Conservation (phyloP, 2,329 filamentous ascomycete species). For the Apiospora malaysiana region DNA sequence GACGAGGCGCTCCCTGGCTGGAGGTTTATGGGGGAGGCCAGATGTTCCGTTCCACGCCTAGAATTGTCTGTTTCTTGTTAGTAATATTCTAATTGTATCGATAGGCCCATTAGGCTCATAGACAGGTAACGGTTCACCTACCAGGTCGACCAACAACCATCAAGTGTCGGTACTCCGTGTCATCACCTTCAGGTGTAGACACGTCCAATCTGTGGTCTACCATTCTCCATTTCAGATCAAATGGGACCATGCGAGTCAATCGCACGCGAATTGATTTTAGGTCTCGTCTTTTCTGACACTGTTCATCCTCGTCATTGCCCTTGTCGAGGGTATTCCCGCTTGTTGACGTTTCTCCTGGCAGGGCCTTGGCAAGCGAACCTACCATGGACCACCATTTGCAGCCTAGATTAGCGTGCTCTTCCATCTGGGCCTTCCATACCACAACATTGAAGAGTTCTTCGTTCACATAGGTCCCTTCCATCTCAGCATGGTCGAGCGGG, state of each 20-base stretch:
- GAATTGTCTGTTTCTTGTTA: not conserved
- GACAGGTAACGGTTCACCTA: not conserved
- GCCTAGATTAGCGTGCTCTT: not conserved
- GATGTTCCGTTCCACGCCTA: not conserved
- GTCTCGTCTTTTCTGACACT: too few relatives aligned
- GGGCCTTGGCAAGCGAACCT: not conserved
- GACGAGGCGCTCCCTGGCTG: not conserved
- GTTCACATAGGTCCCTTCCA: not conserved
- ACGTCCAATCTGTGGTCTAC: not conserved
- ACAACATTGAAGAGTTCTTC: not conserved
- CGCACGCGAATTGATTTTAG: too few relatives aligned
- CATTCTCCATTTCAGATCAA: not conserved
- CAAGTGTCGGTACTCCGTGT: accelerated
- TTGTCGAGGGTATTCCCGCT: not conserved
- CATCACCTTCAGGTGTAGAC: not conserved
- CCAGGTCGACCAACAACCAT: not conserved
- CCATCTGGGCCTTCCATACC: not conserved
- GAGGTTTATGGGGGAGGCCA: not conserved
- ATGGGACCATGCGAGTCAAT: too few relatives aligned
- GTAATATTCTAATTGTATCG: too few relatives aligned
- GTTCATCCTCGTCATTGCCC: too few relatives aligned
- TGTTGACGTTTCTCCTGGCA: not conserved
- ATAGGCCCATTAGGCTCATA: too few relatives aligned
- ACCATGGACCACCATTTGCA: not conserved
- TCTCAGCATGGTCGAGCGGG: not conserved